Percentiles rank a stretch among this genome's conserved stretches.
Conservation (phyloP, 495 filamentous ascomycete species). For the Pseudomonodictys pantanalensis region DNA sequence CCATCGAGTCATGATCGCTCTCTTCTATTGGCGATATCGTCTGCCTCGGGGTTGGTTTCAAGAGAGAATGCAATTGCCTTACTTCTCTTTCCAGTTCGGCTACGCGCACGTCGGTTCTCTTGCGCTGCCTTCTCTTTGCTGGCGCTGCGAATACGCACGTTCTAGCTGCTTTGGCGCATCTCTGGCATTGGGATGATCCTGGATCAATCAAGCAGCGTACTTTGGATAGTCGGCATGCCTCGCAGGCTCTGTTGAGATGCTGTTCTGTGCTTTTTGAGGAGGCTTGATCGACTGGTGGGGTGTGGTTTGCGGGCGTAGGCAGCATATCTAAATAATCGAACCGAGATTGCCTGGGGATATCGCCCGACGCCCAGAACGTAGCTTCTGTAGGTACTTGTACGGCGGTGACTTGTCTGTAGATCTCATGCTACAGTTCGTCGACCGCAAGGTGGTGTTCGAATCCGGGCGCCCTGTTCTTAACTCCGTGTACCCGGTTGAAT, state of each 20-base stretch:
- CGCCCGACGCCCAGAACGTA: too few species aligned
- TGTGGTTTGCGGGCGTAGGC: too few species aligned
- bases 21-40: slow-evolving; percentile 7
- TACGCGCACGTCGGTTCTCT: slow-evolving; percentile 31
- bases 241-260: slow-evolving; percentile 33
- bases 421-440: too few species aligned
- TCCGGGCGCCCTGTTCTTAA: too few species aligned
- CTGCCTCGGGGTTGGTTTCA: slow-evolving; percentile 10
- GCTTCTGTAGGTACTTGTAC: too few species aligned
- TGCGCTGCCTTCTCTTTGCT: slow-evolving; percentile 30
- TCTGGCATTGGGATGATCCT: slow-evolving; percentile 23
- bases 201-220: slow-evolving; percentile 29
- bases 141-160: slow-evolving; percentile 30
- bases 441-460: too few species aligned
- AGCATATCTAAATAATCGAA: too few species aligned
- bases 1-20: slow-evolving; percentile 14
- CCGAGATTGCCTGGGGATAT: too few species aligned
- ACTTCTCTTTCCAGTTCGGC: slow-evolving; percentile 33
- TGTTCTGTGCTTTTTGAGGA: slow-evolving; percentile 26
- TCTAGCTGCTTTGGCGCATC: slow-evolving; percentile 29
- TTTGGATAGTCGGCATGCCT: slow-evolving; percentile 33
- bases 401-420: too few species aligned
- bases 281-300: too few species aligned
- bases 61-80: slow-evolving; percentile 24
- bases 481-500: too few species aligned